These are phyloP conservation scores for Escovopsis sp. DNA, from an alignment of 2,329 filamentous ascomycete species.

Conservation along the genomic window DNA sequence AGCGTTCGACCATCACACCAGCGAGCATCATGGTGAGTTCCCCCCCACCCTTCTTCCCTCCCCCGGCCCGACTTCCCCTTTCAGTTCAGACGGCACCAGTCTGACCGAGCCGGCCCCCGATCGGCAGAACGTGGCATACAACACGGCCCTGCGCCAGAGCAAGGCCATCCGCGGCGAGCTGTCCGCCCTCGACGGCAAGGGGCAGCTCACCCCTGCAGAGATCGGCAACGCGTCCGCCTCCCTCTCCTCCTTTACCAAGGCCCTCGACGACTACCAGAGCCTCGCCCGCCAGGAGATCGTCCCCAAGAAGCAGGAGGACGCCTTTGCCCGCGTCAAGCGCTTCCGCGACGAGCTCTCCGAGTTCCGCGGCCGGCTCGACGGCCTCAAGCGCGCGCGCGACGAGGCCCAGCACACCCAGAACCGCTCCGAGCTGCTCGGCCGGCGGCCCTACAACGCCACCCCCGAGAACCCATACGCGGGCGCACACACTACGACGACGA, in stretches of 20 bases:
- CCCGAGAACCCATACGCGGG: slow-evolving; percentile 86
- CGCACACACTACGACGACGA: slow-evolving; percentile 9
- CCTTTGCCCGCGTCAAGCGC: slow-evolving; percentile 66
- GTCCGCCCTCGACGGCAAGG: slow-evolving; percentile 50
- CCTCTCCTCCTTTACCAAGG: slow-evolving; percentile 68
- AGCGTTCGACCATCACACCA: too few species aligned
- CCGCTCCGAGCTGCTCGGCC: slow-evolving; percentile 68
- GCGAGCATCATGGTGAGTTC: too few species aligned
- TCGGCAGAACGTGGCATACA: slow-evolving; percentile 64
- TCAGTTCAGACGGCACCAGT: too few species aligned
- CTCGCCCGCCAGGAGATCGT: slow-evolving; percentile 83
- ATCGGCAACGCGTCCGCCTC: slow-evolving; percentile 63
- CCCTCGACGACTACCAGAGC: slow-evolving; percentile 79
- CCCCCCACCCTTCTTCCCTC: too few species aligned
- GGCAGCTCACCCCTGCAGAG: slow-evolving; percentile 40
- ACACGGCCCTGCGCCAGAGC: slow-evolving; percentile 72
- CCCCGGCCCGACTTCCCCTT: too few species aligned
- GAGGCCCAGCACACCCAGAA: slow-evolving; percentile 53
- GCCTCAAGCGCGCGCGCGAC: slow-evolving; percentile 62
- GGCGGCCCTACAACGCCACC: slow-evolving; percentile 62
- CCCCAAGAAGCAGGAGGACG: slow-evolving; percentile 82
- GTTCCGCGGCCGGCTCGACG: slow-evolving; percentile 64
- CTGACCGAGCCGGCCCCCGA: too few species aligned
- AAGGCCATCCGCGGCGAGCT: slow-evolving; percentile 67
- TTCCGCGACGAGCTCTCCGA: slow-evolving; percentile 74